Conservation (phyloP, 1,139 yeast species). For the Yamadazyma jaroonii region DNA sequence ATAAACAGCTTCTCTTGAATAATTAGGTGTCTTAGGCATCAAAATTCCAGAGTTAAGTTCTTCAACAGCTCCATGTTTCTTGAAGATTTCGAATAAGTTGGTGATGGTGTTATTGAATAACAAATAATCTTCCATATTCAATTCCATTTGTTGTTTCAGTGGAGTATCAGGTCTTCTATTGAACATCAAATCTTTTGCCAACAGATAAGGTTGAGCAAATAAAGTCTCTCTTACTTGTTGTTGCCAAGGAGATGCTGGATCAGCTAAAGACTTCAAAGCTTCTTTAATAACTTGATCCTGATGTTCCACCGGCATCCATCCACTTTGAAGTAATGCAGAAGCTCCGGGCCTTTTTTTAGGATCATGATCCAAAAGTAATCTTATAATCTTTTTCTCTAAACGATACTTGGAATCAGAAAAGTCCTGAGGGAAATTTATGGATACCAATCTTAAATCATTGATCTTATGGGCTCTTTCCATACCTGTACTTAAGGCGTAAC, state of each 20-base stretch:
- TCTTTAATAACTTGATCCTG: constrained; percentile 89
- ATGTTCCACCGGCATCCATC: constrained; percentile 81
- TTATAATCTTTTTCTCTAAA: constrained; percentile 65
- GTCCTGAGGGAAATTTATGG: constrained; percentile 64
- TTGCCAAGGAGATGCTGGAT: constrained; percentile 93
- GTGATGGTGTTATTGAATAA: constrained; percentile 51
- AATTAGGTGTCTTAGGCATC: constrained; percentile 80
- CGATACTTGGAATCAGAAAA: constrained; percentile 51
- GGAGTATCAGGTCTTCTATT: constrained; percentile 43
- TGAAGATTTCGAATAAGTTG: constrained; percentile 59
- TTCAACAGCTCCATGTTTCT: constrained; percentile 83
- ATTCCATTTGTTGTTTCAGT: constrained; percentile 21
- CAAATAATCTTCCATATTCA: constrained; percentile 36
- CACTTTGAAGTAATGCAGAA: constrained; percentile 67
- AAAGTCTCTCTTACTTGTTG: constrained; percentile 84
- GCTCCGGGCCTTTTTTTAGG: constrained; percentile 83
- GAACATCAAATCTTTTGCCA: constrained; percentile 79
- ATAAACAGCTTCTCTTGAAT: constrained; percentile 61
- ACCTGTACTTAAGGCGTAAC: constrained; percentile 75
- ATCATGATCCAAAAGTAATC: constrained; percentile 67
- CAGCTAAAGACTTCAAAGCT: constrained; percentile 79
- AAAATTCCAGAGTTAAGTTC: constrained; percentile 51
- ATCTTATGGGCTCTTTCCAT: constrained; percentile 87
- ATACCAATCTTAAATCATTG: constrained; percentile 55
- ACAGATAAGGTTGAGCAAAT: constrained; percentile 77